Evolutionary conservation across 1,284 basidiomycete species (phyloP), one percentile per base, ranked within the genome.

Genomic region (Flammula alnicola): DNA sequence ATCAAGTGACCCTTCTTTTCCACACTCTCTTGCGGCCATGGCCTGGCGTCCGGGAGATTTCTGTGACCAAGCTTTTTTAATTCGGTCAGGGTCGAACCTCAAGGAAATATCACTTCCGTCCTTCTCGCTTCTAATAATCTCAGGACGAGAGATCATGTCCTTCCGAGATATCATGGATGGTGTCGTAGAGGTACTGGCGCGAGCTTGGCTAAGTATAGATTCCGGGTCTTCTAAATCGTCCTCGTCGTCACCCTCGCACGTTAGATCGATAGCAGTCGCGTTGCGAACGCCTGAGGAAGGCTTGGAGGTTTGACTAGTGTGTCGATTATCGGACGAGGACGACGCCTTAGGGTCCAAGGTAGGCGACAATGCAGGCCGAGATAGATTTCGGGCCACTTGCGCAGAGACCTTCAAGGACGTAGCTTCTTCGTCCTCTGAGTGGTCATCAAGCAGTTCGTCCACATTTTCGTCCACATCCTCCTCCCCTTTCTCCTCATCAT

Each of bases 81-180:
- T 66, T 31, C 60, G 65, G 25, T 70, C 56, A 9, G 83, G 32
- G 52, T 84, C 72, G 48, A 84, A 75, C 2, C 68, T 68, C 11
- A 87, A 60, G 1, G 70, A 64, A 5, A 80, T 63, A 33, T 74
- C 72, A 4, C 68, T 61, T 11, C 54, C 59, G 6, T 55, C 63
- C n/a, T 54, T 59, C 2, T 66, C 63, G 1, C 67, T 74, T 29
- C 75, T 75, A 30, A 82, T 63, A 30, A 84, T 65, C 57, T 86
- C 83, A 5, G 69, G 65, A 43, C 59, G 66, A 23, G 52, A 37
- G 25, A 65, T 25, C 5, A 14, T 49, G 36, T 51, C 40, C 61
- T 27, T 50, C 58, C n/a, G n/a, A 16, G 49, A 56, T 27, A 42
- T 59, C 42, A 41, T 26, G 9, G 55, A 56, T 5, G 48, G 37